Base-by-base conservation (phyloP, 805 yeast genomes). In the Sugiyamaella qingdaonensis region DNA sequence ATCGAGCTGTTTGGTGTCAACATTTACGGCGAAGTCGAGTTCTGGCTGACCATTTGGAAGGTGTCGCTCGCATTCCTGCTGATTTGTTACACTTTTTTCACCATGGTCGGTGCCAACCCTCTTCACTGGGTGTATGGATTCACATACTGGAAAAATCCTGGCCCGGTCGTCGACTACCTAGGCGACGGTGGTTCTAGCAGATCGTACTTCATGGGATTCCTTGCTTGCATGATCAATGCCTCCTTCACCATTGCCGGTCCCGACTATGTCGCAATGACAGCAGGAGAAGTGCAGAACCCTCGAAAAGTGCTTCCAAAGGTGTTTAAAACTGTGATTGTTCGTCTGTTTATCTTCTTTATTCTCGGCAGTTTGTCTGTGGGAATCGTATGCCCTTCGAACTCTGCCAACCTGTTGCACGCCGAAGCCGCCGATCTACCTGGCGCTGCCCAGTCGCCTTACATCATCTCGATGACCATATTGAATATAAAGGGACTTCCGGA, bases 71-170 rank as follows among this genome's bases (percentile, higher is more conserved):
- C 90, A 10, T 64, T 82, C 18, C 94, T 92, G 2, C 72, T 88
- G 44, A 77, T 88, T 54, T 63, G 84, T 31, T 88, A 85, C 67
- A 86, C 92, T 1, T 84, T 88, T 59, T 66, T 86, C 51, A 88
- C 87, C 92, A 79, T 85, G 36, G 95, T 95, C 32, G 96, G 95
- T 27, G 88, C 87, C 64, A 95, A 95, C 1, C 67, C 73, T 37
- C 43, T 39, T 14, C 16, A 80, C 78, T 55, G 86, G 85, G 58
- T 76, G 71, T 2, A 79, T 71, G 86, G 86, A 2, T 80, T 81
- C 62, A 66, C 82, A 43, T 74, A 78, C 62, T 82, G 82, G 78
- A 66, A 64, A 11, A 64, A 74, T 39, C 82, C 80, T 18, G 79
- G 78, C 46, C 79, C 81, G 2, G 81, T 86, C 61, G 81, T 39